phyloP scores from a whole-genome alignment of 2,329 filamentous ascomycete species.

The Zymoseptoria ardabiliae region DNA sequence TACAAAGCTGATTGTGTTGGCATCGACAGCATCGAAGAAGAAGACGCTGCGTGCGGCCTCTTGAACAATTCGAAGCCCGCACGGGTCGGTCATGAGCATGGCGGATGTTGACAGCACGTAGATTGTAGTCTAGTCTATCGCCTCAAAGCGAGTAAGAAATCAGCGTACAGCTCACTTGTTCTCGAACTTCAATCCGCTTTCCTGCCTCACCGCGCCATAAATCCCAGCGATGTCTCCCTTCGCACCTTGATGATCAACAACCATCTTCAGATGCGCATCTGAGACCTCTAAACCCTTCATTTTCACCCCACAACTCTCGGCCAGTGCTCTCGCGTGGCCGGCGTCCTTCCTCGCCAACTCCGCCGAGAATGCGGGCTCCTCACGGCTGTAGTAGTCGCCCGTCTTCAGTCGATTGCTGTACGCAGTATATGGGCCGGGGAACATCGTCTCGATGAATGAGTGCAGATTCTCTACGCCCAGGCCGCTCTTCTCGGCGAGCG shows the following conservation, averaged over 20 bases:
- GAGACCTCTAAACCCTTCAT: constrained; percentile 60
- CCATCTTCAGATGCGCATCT: constrained; percentile 59
- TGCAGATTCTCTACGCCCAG: constrained; percentile 65
- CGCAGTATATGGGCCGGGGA: constrained; percentile 66
- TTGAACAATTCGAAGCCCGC: background rate
- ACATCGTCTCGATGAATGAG: constrained; percentile 63
- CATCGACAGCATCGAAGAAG: background rate
- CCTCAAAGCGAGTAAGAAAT: background rate
- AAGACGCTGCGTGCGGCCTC: background rate
- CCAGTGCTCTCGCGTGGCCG: constrained; percentile 63
- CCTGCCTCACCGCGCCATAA: constrained; percentile 70
- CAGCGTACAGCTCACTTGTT: constrained; percentile 13
- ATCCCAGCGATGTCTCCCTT: constrained; percentile 74
- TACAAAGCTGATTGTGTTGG: background rate
- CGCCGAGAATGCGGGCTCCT: constrained; percentile 74
- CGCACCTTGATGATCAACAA: constrained; percentile 62
- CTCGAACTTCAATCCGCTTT: constrained; percentile 67
- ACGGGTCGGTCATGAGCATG: background rate
- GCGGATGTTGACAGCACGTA: background rate
- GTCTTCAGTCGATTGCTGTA: constrained; percentile 68
- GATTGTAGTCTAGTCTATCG: background rate
- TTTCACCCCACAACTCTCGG: constrained; percentile 52
- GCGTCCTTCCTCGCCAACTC: constrained; percentile 79
- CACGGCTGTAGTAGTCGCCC: constrained; percentile 69
- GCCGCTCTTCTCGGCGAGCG: constrained; percentile 72